Base-by-base conservation (phyloP, 106 monocot species). In the Dioscorea alata region DNA sequence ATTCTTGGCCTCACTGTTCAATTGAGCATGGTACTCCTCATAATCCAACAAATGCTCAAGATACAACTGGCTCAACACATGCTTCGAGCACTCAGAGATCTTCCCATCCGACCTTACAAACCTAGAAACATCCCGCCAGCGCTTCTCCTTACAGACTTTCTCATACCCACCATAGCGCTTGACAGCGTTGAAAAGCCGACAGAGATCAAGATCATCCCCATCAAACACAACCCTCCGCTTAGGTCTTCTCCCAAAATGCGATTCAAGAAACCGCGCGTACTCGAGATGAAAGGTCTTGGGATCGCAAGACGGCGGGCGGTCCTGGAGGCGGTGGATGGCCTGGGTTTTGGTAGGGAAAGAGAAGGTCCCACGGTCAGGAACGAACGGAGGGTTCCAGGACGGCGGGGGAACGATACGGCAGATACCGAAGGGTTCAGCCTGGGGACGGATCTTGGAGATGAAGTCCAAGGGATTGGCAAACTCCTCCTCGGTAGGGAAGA, bases 361-460 rank as follows among this genome's bases (percentile, higher is more conserved):
- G 70, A 88, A 79, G 51, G 74, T 42, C 15, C 59, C 14, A n/a
- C 68, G 62, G 50, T 85, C 66, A 42, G 75, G 71, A 20, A 82
- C 74, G 33, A 82, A 82, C 12, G 92, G 92, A 20, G 88, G 88
- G 5, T 59, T 50, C 92, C 92, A 93, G 0, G 86, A 81, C 49
- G 70, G 61, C 21, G 92, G 92, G 8, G 88, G 92, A 4, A 88
- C 88, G 71, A 92, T 88, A 57, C 82, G 75, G 69, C 92, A 92
- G 62, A 92, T 85, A 31, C 92, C 88, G 51, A 80, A 88, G 23
- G 60, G 83, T 69, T 92, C 88, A 4, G 92, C 92, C 15, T 74
- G 64, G 2, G 85, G 88, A 0, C 92, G 82, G 64, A 92, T 92
- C 34, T 73, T 75, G 57, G 52, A 20, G 74, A 92, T 85, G 69